Evolutionary conservation across 1,139 yeast species (phyloP).

Genomic region (Taphrina communis): DNA sequence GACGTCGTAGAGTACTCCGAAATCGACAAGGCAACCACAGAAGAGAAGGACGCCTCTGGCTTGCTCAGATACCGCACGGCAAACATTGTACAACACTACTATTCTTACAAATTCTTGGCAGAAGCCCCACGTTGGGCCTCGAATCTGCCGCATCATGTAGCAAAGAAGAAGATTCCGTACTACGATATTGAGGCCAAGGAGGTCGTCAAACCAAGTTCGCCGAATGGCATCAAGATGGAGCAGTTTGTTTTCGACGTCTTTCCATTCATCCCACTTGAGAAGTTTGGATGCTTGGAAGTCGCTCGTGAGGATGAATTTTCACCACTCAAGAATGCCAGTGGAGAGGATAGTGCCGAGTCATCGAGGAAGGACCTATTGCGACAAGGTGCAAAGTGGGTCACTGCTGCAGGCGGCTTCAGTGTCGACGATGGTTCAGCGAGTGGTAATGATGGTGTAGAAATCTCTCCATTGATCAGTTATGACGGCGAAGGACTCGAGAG

Average conservation of each 20-base stretch:
- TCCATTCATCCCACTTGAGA: slow-evolving; percentile 71
- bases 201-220: slow-evolving; percentile 65
- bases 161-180: slow-evolving; percentile 82
- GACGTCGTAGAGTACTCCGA: slow-evolving; percentile 96
- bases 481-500: slow-evolving; percentile 78
- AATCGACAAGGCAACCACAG: slow-evolving; percentile 73
- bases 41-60: slow-evolving; percentile 45
- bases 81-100: slow-evolving; percentile 95
- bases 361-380: slow-evolving; percentile 70
- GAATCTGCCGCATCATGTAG: slow-evolving; percentile 88
- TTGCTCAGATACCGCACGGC: slow-evolving; percentile 86
- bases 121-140: slow-evolving; percentile 72
- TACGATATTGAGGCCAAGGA: slow-evolving; percentile 60
- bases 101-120: slow-evolving; percentile 73
- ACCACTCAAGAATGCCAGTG: slow-evolving; percentile 80
- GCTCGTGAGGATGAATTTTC: slow-evolving; percentile 84
- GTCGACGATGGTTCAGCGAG: slow-evolving; percentile 45
- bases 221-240: slow-evolving; percentile 93
- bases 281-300: slow-evolving; percentile 92
- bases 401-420: slow-evolving; percentile 69
- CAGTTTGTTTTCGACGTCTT: slow-evolving; percentile 97
- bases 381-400: slow-evolving; percentile 80
- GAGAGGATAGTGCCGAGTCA: slow-evolving; percentile 82
- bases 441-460: slow-evolving; percentile 62
- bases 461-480: slow-evolving; percentile 74